Percentiles rank a stretch among this genome's conserved stretches.
These are phyloP conservation scores for Henckelia pumila DNA, from an alignment of 257 asterid species.

Conservation along the genomic window DNA sequence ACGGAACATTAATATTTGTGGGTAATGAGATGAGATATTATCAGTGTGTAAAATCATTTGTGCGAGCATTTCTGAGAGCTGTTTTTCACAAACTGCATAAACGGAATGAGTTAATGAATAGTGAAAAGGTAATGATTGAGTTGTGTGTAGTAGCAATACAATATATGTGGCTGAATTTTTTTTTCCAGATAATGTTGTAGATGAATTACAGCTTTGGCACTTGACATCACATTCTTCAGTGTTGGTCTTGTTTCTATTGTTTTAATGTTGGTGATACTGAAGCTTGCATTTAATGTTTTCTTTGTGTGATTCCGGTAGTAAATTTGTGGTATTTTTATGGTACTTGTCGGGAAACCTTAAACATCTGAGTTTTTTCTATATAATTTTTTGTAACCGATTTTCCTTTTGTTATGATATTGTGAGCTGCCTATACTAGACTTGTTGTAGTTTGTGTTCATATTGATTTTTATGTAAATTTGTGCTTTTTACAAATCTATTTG, in stretches of 20 bases:
- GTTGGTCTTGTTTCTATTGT: background rate
- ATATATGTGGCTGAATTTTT: background rate
- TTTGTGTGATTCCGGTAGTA: background rate
- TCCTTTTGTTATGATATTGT: background rate
- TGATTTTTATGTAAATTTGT: background rate
- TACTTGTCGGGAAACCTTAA: background rate
- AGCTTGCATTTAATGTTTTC: background rate
- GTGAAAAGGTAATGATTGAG: background rate
- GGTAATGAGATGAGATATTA: background rate
- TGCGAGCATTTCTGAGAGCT: background rate
- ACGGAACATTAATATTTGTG: background rate
- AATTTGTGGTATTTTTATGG: background rate
- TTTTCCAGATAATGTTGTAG: background rate
- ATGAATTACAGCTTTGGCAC: background rate
- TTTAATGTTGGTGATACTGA: background rate
- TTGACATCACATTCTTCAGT: background rate
- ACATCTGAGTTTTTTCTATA: background rate
- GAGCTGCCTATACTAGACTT: background rate
- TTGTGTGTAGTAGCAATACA: background rate
- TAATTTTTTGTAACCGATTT: background rate
- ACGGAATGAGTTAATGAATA: background rate
- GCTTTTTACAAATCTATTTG: background rate
- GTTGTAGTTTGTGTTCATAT: background rate
- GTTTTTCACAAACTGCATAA: background rate
- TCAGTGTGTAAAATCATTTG: background rate